These are phyloP conservation scores for Cutaneotrichosporon sp. DNA, from an alignment of 1,284 basidiomycete species.

Conservation along the genomic window DNA sequence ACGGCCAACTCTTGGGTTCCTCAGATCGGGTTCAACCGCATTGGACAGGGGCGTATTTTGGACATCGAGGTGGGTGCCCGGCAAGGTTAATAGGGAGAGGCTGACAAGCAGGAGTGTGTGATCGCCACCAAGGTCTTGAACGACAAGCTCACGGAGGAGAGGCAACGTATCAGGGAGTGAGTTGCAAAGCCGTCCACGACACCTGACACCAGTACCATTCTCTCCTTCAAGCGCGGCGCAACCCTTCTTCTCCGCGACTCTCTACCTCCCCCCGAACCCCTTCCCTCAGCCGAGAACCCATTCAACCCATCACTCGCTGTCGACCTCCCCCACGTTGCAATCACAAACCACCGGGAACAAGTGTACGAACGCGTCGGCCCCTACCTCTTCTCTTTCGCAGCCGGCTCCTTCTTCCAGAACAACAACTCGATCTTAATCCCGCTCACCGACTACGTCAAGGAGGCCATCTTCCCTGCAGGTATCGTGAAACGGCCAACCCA, in stretches of 20 bases:
- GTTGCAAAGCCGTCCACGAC: constrained; percentile 33
- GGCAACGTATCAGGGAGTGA: constrained; percentile 66
- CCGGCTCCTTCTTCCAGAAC: constrained; percentile 94
- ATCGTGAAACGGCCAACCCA: constrained; percentile 57
- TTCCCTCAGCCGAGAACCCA: constrained; percentile 31
- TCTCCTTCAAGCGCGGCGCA: constrained; percentile 79
- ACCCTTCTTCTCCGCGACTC: constrained; percentile 90
- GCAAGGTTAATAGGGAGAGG: not conserved
- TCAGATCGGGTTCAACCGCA: constrained; percentile 77
- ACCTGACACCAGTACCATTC: constrained; percentile 59
- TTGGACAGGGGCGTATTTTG: constrained; percentile 69
- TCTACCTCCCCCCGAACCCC: constrained; percentile 47
- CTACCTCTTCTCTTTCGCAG: constrained; percentile 79
- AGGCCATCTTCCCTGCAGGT: constrained; percentile 59
- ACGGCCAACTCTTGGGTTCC: constrained; percentile 20
- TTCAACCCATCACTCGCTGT: constrained; percentile 27
- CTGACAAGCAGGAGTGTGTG: constrained; percentile 68
- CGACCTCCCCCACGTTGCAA: constrained; percentile 58
- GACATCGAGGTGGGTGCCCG: constrained; percentile 78
- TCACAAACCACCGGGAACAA: constrained; percentile 74
- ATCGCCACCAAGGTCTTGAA: constrained; percentile 84
- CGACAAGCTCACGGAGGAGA: constrained; percentile 58
- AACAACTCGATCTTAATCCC: constrained; percentile 88
- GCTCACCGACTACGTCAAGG: constrained; percentile 73
- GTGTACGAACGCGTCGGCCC: constrained; percentile 81